Percentiles rank a stretch among this genome's conserved stretches.
Conservation (phyloP, 768 basidiomycete genomes). For the Mrakia frigida region DNA sequence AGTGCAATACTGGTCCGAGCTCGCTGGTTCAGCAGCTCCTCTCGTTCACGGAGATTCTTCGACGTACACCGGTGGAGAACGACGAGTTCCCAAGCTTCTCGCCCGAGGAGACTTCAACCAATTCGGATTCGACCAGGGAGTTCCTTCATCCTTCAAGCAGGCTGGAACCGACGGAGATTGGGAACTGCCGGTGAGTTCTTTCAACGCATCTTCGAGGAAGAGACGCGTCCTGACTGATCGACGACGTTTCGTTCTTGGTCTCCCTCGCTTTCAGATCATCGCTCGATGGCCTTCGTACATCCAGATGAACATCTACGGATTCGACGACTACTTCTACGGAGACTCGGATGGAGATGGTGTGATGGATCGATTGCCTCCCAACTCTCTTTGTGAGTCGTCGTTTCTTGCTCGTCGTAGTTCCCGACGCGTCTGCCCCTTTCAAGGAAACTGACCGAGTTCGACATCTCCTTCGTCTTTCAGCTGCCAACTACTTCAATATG, state of each 20-base stretch:
- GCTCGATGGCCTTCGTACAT: slow-evolving; percentile 81
- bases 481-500: slow-evolving; percentile 84
- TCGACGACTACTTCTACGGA: slow-evolving; percentile 88
- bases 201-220: neutral
- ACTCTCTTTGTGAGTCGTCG: slow-evolving; percentile 44
- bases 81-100: slow-evolving; percentile 81
- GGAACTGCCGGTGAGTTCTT: slow-evolving; percentile 52
- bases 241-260: neutral
- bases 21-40: slow-evolving; percentile 58
- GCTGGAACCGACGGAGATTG: slow-evolving; percentile 58
- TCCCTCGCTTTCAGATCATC: slow-evolving; percentile 54
- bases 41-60: slow-evolving; percentile 71
- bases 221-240: neutral
- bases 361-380: slow-evolving; percentile 85
- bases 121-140: slow-evolving; percentile 86
- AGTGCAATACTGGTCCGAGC: slow-evolving; percentile 82
- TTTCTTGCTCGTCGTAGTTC: neutral
- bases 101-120: slow-evolving; percentile 83
- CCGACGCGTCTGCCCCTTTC: neutral
- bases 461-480: neutral
- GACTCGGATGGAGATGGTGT: slow-evolving; percentile 81
- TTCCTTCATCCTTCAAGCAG: slow-evolving; percentile 63
- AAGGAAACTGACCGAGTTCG: neutral
- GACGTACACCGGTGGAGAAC: slow-evolving; percentile 53
- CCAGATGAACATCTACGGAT: slow-evolving; percentile 85